phyloP scores from a whole-genome alignment of 306 rosid genomes.

The Betula pendula region DNA sequence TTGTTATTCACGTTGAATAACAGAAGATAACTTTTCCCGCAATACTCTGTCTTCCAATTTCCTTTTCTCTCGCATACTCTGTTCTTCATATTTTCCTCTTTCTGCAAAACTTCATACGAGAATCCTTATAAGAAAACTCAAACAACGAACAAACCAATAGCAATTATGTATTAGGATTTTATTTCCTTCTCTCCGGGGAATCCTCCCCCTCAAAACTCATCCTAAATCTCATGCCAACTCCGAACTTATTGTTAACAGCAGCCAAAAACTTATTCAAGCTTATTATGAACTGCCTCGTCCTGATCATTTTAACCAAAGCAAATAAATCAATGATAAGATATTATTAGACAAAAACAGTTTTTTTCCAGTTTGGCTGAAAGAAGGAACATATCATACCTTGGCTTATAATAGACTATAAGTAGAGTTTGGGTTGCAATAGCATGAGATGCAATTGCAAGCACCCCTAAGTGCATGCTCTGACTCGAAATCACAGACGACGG shows the following conservation, averaged over 20 bases:
- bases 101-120: too few relatives aligned
- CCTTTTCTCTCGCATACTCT: too few relatives aligned
- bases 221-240: constrained; percentile 76
- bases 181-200: constrained; percentile 81
- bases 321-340: constrained; percentile 21
- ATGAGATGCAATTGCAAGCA: constrained; percentile 95
- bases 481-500: constrained; percentile 90
- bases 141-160: constrained; percentile 1
- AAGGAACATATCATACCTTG: constrained; percentile 51
- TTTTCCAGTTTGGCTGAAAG: background rate
- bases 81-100: too few relatives aligned
- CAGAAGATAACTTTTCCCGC: too few relatives aligned
- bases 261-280: constrained; percentile 67
- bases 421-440: constrained; percentile 79
- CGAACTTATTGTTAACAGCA: constrained; percentile 52
- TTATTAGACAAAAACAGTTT: background rate
- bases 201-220: constrained; percentile 95
- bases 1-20: too few relatives aligned
- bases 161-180: constrained; percentile 6
- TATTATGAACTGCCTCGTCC: constrained; percentile 80
- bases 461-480: constrained; percentile 96
- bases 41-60: too few relatives aligned
- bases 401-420: constrained; percentile 81
- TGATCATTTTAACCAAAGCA: constrained; percentile 27
- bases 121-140: constrained; percentile 21